Base-by-base conservation (phyloP, 2,329 filamentous ascomycete genomes). In the Falciphora oryzae region DNA sequence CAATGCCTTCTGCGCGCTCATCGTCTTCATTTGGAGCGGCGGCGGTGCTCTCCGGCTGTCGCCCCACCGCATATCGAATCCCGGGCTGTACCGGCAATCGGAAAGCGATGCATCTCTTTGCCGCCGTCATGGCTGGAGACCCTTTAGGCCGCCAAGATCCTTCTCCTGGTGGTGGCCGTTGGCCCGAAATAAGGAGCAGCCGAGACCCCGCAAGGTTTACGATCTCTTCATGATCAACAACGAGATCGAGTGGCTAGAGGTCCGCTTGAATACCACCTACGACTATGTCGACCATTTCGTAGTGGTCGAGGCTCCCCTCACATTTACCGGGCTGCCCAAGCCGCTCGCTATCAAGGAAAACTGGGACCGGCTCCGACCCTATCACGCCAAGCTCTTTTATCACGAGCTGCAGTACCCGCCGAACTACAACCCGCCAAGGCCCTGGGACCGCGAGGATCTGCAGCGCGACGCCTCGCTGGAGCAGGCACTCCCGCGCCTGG, bases 161-260 rank as follows among this genome's bases (percentile, higher is more conserved):
- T 60, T 60, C 16, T 28, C 28, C 28, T 60, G 58, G 28, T 44
- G 38, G 38, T n/a, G 44, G 44, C 44, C 44, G 18, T 8, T 10
- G 18, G 22, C 44, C 6, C 18, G 7, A 53, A 22, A 8, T 18
- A n/a, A 16, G 60, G 25, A 22, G 27, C n/a, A 60, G 65, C 18
- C 59, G 66, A n/a, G 68, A 32, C 38, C 56, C 32, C 79, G 84
- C 62, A 85, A 84, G 70, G 76, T 87, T 38, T 87, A 85, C 72
- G 87, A 89, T 71, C 77, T 89, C 1, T 78, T 87, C 69, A 82
- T 88, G 78, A 74, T 89, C 69, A 87, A 86, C 68, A 82, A 79
- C 3, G 87, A 89, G 74, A 77, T 89, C 16, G 86, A 89, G 74
- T 87, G 85, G 80, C 78, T 89, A 57, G 86, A 89, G 72, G 83